Conservation (phyloP, 2,329 filamentous ascomycete species). For the Cytospora leucostoma region DNA sequence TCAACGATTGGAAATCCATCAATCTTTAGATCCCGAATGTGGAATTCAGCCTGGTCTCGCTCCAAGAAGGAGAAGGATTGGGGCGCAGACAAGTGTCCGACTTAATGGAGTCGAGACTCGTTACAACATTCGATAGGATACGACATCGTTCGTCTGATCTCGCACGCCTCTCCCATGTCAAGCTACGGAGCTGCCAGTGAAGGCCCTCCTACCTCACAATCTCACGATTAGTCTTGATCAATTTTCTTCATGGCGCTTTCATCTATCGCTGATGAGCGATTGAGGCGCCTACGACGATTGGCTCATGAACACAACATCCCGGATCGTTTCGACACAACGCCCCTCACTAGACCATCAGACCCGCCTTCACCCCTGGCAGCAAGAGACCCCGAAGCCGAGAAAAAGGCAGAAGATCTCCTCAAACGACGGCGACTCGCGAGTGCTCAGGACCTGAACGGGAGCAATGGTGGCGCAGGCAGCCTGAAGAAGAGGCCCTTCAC, state of each 20-base stretch:
- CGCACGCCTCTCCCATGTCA: not conserved
- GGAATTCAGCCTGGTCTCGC: not conserved
- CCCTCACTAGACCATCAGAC: constrained; percentile 42
- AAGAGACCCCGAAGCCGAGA: constrained; percentile 51
- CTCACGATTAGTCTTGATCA: not conserved
- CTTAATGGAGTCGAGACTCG: not conserved
- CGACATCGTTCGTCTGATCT: not conserved
- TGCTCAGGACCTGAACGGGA: constrained; percentile 34
- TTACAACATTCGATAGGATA: not conserved
- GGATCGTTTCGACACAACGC: constrained; percentile 42
- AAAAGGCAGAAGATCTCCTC: constrained; percentile 56
- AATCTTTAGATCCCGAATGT: not conserved
- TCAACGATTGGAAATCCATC: not conserved
- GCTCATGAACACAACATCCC: constrained; percentile 53
- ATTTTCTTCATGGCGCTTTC: constrained; percentile 20
- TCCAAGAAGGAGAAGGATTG: not conserved
- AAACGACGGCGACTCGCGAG: constrained; percentile 45
- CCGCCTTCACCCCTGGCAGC: constrained; percentile 38
- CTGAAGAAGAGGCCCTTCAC: constrained; percentile 44
- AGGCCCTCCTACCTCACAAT: not conserved
- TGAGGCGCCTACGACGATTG: constrained; percentile 51
- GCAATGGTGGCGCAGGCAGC: constrained; percentile 35
- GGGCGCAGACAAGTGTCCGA: not conserved
- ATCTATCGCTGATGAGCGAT: constrained; percentile 40
- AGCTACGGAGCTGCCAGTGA: not conserved